phyloP scores from a whole-genome alignment of 768 basidiomycete genomes.

The Tubosaeta brunneosetosa region DNA sequence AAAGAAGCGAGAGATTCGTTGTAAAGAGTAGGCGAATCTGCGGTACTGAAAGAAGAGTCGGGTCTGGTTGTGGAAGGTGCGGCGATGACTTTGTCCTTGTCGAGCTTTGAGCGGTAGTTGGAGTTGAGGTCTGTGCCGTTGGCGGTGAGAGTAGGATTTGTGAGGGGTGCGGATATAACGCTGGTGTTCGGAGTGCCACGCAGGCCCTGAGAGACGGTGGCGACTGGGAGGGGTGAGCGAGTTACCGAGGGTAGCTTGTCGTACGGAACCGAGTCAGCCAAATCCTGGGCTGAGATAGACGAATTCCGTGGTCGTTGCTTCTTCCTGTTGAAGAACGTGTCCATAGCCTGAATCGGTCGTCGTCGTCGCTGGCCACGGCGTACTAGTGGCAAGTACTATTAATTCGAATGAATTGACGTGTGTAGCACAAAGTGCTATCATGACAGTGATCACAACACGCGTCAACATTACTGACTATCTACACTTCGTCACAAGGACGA shows the following conservation, averaged over 20 bases:
- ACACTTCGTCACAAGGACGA: constrained; percentile 25
- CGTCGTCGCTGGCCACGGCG: constrained; percentile 12
- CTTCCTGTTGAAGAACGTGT: constrained; percentile 62
- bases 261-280: constrained; percentile 70
- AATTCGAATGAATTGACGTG: constrained; percentile 4
- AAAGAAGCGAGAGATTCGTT: constrained; percentile 44
- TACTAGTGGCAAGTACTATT: not conserved
- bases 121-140: constrained; percentile 72
- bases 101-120: constrained; percentile 51
- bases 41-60: constrained; percentile 49
- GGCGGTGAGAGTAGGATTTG: constrained; percentile 72
- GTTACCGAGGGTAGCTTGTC: constrained; percentile 54
- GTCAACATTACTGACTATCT: constrained; percentile 16
- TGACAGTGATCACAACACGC: constrained; percentile 16
- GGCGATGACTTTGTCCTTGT: constrained; percentile 45
- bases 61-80: constrained; percentile 33
- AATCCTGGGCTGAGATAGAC: constrained; percentile 56
- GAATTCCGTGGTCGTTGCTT: constrained; percentile 55
- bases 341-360: constrained; percentile 41
- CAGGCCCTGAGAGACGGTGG: constrained; percentile 51
- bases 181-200: constrained; percentile 33
- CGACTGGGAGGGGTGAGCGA: constrained; percentile 56
- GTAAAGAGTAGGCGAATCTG: constrained; percentile 57
- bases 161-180: constrained; percentile 74
- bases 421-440: not conserved